Evolutionary conservation across 2,329 filamentous ascomycete genomes (phyloP).

Genomic region (Diatrype stigma): DNA sequence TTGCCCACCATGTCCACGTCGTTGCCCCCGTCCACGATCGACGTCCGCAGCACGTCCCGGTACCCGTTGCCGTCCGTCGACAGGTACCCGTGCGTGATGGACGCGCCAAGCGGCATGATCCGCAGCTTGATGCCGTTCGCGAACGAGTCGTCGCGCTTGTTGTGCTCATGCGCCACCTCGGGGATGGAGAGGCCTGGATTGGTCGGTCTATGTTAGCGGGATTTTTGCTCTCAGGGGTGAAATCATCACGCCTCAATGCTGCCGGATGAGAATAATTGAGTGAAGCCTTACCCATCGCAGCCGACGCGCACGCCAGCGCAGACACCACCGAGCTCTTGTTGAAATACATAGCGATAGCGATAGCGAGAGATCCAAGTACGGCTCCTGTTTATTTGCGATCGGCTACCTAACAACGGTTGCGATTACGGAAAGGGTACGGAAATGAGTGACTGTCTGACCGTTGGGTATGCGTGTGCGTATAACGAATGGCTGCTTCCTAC

Average conservation of each 20-base stretch:
- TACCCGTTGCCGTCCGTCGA: slow-evolving; percentile 33
- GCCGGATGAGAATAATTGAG: background rate
- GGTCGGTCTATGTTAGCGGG: background rate
- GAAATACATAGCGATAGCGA: background rate
- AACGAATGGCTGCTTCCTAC: no score
- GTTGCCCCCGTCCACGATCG: slow-evolving; percentile 27
- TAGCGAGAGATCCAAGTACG: background rate
- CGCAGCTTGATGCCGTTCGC: slow-evolving; percentile 21
- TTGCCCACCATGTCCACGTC: slow-evolving; percentile 35
- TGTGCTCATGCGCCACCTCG: background rate
- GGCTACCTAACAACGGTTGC: no score
- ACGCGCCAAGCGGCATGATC: slow-evolving; percentile 36
- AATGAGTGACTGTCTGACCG: no score
- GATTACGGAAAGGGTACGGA: no score
- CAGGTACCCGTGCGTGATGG: slow-evolving; percentile 31
- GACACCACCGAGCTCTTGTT: background rate
- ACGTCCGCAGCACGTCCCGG: slow-evolving; percentile 30
- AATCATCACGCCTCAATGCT: no score
- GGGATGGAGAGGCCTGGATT: background rate
- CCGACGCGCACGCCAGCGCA: background rate
- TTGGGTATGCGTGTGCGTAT: no score
- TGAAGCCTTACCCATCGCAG: background rate
- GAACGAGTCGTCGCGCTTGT: slow-evolving; percentile 13
- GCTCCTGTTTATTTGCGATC: no score
- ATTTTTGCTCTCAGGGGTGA: background rate